A percentile compares a stretch with the other conserved stretches of the same genome.
Conservation (phyloP, 352 stramenopile species). For the Globisporangium spiculum region DNA sequence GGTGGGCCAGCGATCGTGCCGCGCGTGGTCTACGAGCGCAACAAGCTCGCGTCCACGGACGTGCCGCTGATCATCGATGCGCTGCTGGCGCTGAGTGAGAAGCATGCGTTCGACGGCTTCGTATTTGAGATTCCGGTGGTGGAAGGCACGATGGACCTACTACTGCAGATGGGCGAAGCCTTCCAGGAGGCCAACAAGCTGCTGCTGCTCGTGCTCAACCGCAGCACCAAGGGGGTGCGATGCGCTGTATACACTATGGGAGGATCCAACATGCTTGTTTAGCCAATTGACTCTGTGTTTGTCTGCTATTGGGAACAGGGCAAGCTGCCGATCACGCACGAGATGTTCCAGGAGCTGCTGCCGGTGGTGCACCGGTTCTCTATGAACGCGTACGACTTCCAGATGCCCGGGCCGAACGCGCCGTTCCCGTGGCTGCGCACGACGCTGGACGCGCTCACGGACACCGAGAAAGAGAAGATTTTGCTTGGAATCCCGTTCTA, state of each 20-base stretch:
- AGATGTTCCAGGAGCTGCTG: slow-evolving; percentile 52
- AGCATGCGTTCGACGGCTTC: slow-evolving; percentile 62
- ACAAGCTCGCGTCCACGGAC: slow-evolving; percentile 45
- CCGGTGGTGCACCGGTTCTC: slow-evolving; percentile 74
- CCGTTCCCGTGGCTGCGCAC: slow-evolving; percentile 62
- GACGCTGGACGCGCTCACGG: slow-evolving; percentile 49
- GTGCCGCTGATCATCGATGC: slow-evolving; percentile 51
- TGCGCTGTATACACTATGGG: not conserved
- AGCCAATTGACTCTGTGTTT: not conserved
- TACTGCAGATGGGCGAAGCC: slow-evolving; percentile 49
- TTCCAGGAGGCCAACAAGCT: slow-evolving; percentile 48
- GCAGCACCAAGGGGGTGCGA: slow-evolving; percentile 48
- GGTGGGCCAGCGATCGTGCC: slow-evolving; percentile 55
- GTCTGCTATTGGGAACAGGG: slow-evolving; percentile 25
- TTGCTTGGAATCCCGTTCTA: slow-evolving; percentile 80
- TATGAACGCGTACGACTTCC: slow-evolving; percentile 82
- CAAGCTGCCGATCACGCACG: slow-evolving; percentile 46
- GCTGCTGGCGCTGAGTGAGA: slow-evolving; percentile 37
- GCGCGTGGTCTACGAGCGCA: slow-evolving; percentile 79
- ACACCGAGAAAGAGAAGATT: slow-evolving; percentile 49
- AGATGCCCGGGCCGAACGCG: slow-evolving; percentile 58
- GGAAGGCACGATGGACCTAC: slow-evolving; percentile 54
- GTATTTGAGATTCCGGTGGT: slow-evolving; percentile 79
- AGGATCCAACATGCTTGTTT: not conserved
- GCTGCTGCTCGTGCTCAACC: slow-evolving; percentile 62